These are phyloP conservation scores for Acanthamoeba rhysodes DNA, from an alignment of 208 protist genomes.

Conservation along the genomic window DNA sequence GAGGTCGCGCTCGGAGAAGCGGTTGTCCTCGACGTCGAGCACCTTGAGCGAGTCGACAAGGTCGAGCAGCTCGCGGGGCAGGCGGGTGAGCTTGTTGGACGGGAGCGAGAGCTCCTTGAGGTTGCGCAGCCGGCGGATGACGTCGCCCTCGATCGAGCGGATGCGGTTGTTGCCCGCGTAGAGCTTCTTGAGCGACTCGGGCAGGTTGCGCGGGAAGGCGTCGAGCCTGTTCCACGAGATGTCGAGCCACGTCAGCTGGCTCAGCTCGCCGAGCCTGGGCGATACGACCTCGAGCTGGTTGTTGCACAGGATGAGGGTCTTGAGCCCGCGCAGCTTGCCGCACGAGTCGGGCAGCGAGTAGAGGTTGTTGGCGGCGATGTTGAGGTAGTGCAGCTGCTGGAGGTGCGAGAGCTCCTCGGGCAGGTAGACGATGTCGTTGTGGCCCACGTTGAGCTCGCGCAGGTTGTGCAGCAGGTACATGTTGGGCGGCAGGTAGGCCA, in stretches of 20 bases:
- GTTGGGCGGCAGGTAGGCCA: constrained; percentile 54
- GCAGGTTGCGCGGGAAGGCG: constrained; percentile 40
- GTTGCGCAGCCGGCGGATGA: constrained; percentile 8
- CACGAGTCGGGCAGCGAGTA: constrained; percentile 59
- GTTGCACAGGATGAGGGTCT: constrained; percentile 58
- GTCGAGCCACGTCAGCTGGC: constrained; percentile 57
- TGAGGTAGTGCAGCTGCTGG: constrained; percentile 62
- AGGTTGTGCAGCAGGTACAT: constrained; percentile 63
- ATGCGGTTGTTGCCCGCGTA: constrained; percentile 48
- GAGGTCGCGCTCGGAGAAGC: constrained; percentile 22
- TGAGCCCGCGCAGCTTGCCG: constrained; percentile 27
- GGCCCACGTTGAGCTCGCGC: constrained; percentile 61
- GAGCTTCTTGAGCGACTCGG: constrained; percentile 54
- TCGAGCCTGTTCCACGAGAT: constrained; percentile 62
- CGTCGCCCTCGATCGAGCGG: constrained; percentile 16
- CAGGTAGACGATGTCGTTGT: constrained; percentile 68
- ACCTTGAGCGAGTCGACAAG: background rate
- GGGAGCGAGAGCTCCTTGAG: constrained; percentile 57
- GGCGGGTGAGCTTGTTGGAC: constrained; percentile 61
- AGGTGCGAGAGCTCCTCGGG: constrained; percentile 47
- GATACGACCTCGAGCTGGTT: constrained; percentile 63
- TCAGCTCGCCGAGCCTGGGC: constrained; percentile 56
- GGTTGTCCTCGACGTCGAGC: constrained; percentile 65
- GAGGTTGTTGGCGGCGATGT: constrained; percentile 68
- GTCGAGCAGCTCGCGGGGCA: constrained; percentile 41